These are phyloP conservation scores for Crithidia fasciculata DNA, from an alignment of 208 protist species.

Conservation along the genomic window DNA sequence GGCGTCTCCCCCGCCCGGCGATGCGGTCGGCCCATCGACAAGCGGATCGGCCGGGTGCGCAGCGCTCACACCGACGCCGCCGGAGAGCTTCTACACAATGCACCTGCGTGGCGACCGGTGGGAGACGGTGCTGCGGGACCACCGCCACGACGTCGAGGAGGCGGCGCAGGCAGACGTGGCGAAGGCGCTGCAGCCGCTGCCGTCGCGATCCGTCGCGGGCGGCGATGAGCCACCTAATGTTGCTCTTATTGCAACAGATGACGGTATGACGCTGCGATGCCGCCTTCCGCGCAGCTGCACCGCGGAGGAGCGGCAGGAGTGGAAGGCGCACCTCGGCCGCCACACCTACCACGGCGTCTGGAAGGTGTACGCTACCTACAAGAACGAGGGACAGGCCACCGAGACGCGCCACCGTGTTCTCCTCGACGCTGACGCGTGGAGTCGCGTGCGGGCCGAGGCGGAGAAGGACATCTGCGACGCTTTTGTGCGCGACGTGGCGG, in stretches of 20 bases:
- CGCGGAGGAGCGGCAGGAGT: background rate
- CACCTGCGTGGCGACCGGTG: slow-evolving; percentile 27
- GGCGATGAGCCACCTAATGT: background rate
- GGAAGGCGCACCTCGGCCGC: slow-evolving; percentile 22
- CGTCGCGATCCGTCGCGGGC: slow-evolving; percentile 3
- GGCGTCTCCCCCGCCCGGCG: background rate
- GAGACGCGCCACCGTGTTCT: slow-evolving; percentile 44
- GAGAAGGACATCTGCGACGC: slow-evolving; percentile 29
- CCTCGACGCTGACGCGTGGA: slow-evolving; percentile 46
- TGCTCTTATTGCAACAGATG: background rate
- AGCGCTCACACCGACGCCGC: background rate
- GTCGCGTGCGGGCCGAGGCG: slow-evolving; percentile 24
- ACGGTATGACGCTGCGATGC: slow-evolving; percentile 27
- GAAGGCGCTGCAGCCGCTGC: slow-evolving; percentile 7
- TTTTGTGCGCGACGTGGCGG: slow-evolving; percentile 48
- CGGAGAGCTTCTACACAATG: background rate
- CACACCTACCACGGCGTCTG: slow-evolving; percentile 36
- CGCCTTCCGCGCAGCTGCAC: slow-evolving; percentile 13
- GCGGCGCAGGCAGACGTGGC: slow-evolving; percentile 25
- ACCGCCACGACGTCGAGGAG: slow-evolving; percentile 7
- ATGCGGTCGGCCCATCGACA: background rate
- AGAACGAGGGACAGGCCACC: slow-evolving; percentile 1
- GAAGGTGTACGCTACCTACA: slow-evolving; percentile 20
- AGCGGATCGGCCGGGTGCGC: background rate
- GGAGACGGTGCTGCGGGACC: background rate